Conservation (phyloP, 2,329 filamentous ascomycete genomes). For the Fusarium sambucinum region DNA sequence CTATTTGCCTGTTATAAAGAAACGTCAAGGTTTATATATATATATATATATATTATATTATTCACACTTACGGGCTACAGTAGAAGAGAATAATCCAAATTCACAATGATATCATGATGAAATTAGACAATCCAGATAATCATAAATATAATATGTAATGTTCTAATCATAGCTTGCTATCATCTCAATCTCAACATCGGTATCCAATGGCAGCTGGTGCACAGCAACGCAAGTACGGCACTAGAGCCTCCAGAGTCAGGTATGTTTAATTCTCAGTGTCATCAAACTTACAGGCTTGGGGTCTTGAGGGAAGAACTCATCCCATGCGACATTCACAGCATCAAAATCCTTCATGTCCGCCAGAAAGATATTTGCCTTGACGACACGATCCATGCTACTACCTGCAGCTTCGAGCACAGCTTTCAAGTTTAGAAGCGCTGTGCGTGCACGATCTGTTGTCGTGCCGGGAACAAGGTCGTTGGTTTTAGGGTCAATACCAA, state of each 20-base stretch:
- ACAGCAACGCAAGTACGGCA: constrained; percentile 16
- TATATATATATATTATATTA: too few relatives aligned
- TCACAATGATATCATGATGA: too few relatives aligned
- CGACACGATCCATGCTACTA: not conserved
- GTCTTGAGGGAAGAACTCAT: not conserved
- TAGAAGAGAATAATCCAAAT: too few relatives aligned
- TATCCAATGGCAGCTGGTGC: constrained; percentile 1
- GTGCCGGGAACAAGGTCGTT: not conserved
- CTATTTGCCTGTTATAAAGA: too few relatives aligned
- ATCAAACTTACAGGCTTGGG: constrained; percentile 17
- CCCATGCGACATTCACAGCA: constrained; percentile 11
- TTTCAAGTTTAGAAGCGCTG: constrained; percentile 1
- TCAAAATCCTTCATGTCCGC: constrained; percentile 9
- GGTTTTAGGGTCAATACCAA: constrained; percentile 4
- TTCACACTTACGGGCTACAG: too few relatives aligned
- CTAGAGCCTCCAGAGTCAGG: too few relatives aligned
- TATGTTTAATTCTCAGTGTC: not conserved
- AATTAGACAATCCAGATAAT: too few relatives aligned
- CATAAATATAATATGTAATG: too few relatives aligned
- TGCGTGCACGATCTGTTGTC: not conserved
- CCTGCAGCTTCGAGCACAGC: constrained; percentile 8
- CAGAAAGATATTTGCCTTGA: constrained; percentile 22
- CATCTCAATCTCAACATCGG: constrained; percentile 24
- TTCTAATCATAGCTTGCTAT: constrained; percentile 2
- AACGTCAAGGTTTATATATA: too few relatives aligned